Percentiles rank a stretch among this genome's conserved stretches.
These are phyloP conservation scores for Sarocladiaceae sp. DNA, from an alignment of 2,329 filamentous ascomycete species.

Conservation along the genomic window DNA sequence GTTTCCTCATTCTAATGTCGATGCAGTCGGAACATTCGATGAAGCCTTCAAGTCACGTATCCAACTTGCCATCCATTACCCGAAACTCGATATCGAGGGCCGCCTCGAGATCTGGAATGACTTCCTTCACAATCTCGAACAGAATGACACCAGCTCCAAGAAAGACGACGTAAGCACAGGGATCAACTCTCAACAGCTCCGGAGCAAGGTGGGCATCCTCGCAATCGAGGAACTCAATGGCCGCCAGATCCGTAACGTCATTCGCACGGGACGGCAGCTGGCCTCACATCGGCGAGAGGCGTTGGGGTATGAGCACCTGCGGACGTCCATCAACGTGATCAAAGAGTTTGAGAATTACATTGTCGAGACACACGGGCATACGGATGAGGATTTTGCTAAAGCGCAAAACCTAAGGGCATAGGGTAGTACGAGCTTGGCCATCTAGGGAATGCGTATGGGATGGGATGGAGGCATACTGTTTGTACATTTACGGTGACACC, in stretches of 20 bases:
- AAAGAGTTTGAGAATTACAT: neutral
- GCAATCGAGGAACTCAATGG: slow-evolving; percentile 31
- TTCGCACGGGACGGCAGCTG: slow-evolving; percentile 22
- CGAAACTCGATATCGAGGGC: slow-evolving; percentile 14
- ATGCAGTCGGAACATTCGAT: slow-evolving; percentile 29
- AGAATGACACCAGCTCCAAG: neutral
- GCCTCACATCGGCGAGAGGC: slow-evolving; percentile 3
- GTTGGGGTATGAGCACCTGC: neutral
- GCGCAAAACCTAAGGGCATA: too few species aligned
- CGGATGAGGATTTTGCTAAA: neutral
- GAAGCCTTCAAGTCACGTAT: slow-evolving; percentile 30
- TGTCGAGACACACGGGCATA: neutral
- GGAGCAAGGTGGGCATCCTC: slow-evolving; percentile 20
- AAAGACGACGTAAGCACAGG: neutral
- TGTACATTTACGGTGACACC: too few species aligned
- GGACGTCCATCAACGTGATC: neutral
- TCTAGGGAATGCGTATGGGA: too few species aligned
- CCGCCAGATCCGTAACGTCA: slow-evolving; percentile 33
- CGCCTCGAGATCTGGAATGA: slow-evolving; percentile 22
- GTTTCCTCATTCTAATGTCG: slow-evolving; percentile 29
- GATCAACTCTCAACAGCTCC: slow-evolving; percentile 16
- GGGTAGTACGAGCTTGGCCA: too few species aligned
- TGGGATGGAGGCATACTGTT: too few species aligned
- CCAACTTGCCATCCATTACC: slow-evolving; percentile 26
- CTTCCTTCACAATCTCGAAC: slow-evolving; percentile 17